These are phyloP conservation scores for Solanum peruvianum DNA, from an alignment of 257 asterid species.

Conservation along the genomic window DNA sequence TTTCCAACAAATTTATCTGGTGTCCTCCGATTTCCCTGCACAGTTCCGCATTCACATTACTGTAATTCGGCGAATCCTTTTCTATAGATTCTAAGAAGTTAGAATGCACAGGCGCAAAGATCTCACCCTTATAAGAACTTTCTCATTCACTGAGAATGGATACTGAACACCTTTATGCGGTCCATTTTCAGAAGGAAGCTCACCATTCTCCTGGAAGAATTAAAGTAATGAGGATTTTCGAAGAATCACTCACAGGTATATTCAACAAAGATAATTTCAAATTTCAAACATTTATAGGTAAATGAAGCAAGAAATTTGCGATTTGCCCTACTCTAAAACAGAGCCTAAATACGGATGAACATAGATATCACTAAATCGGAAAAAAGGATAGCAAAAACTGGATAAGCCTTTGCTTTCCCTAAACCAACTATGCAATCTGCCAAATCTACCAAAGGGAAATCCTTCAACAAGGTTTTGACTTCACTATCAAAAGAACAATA, in stretches of 20 bases:
- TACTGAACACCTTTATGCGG: conserved; percentile 58
- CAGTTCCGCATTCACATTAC: neutral
- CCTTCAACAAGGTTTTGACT: neutral
- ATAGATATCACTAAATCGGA: neutral
- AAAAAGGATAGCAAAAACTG: neutral
- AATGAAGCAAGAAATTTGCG: neutral
- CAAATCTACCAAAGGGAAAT: neutral
- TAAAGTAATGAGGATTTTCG: conserved; percentile 2
- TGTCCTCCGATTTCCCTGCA: conserved; percentile 96
- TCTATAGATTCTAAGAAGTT: neutral
- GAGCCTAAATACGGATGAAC: neutral
- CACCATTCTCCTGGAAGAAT: conserved; percentile 70
- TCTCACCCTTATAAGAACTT: conserved; percentile 78
- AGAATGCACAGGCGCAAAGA: neutral
- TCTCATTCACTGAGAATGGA: conserved; percentile 88
- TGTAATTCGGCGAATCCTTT: neutral
- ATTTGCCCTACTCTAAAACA: neutral
- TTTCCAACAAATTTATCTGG: conserved; percentile 96
- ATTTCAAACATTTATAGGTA: neutral
- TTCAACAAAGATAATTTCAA: neutral
- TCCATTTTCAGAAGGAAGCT: conserved; percentile 51
- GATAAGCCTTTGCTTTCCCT: neutral
- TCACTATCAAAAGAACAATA: neutral
- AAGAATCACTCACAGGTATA: neutral
- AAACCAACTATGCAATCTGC: neutral